Evolutionary conservation across 257 asterid species (phyloP).

Genomic region (Knoxia roxburghii): DNA sequence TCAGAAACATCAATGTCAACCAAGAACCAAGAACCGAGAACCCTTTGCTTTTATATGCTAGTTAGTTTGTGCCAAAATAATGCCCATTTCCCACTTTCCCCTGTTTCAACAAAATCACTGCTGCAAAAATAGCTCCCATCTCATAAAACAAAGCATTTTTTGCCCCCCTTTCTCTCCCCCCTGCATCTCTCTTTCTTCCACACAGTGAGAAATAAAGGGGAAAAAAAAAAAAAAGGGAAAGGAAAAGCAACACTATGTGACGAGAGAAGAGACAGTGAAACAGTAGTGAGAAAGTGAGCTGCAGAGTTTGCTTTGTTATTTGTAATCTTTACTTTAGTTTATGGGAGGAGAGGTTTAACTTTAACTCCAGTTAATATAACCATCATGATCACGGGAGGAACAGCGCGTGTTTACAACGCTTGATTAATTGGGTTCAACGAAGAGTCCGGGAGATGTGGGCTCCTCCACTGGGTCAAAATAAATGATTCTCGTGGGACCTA

Average conservation of each 20-base stretch:
- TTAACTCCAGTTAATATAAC: slow-evolving; percentile 22
- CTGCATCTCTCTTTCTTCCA: slow-evolving; percentile 11
- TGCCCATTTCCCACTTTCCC: slow-evolving; percentile 14
- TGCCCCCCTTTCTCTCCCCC: neutral
- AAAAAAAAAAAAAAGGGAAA: slow-evolving; percentile 7
- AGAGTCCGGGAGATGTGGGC: neutral
- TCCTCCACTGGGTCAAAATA: neutral
- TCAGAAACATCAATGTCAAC: slow-evolving; percentile 22
- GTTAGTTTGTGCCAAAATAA: slow-evolving; percentile 16
- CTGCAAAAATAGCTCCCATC: too few relatives aligned
- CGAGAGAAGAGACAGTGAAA: slow-evolving; percentile 6
- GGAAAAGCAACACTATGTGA: neutral
- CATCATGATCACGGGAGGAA: slow-evolving; percentile 3
- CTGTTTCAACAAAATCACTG: slow-evolving; percentile 2
- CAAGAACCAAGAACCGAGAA: slow-evolving; percentile 27
- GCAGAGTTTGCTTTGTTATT: slow-evolving; percentile 23
- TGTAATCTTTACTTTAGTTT: too few relatives aligned
- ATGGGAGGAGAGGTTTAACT: too few relatives aligned
- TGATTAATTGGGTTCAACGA: slow-evolving; percentile 1
- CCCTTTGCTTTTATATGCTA: slow-evolving; percentile 2
- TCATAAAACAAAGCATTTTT: slow-evolving; percentile 15
- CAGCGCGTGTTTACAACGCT: neutral
- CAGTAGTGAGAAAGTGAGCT: too few relatives aligned
- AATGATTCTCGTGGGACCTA: neutral
- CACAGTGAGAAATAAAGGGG: slow-evolving; percentile 7